Percentiles rank a stretch among this genome's conserved stretches.
Evolutionary conservation across 1,284 basidiomycete species (phyloP).

Genomic region (Butyriboletus appendiculatus): DNA sequence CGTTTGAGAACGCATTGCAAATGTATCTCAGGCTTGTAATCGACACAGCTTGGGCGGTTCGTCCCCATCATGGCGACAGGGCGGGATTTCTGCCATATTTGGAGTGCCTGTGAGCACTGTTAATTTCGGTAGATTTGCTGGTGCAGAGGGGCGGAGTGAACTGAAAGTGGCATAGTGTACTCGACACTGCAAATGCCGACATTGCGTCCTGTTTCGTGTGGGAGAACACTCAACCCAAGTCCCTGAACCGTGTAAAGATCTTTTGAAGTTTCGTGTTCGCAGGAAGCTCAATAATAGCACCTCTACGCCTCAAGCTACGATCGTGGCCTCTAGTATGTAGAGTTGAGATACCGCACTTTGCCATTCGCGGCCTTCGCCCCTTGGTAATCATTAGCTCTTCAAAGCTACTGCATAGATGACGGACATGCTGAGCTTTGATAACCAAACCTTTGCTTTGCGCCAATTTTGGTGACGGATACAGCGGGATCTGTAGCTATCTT

Average conservation of each 20-base stretch:
- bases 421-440: background rate
- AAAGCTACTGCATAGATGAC: background rate
- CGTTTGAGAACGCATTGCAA: background rate
- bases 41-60: background rate
- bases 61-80: background rate
- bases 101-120: background rate
- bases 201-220: background rate
- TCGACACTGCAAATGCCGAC: background rate
- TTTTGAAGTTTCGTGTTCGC: background rate
- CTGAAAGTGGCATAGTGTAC: background rate
- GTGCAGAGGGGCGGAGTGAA: background rate
- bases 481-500: background rate
- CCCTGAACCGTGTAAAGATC: background rate
- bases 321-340: background rate
- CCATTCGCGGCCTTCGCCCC: background rate
- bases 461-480: background rate
- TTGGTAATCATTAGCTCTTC: background rate
- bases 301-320: background rate
- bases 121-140: conserved; percentile 1
- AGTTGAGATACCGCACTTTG: background rate
- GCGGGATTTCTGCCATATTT: background rate
- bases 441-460: background rate
- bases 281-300: background rate
- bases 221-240: background rate
- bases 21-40: conserved; percentile 6